Evolutionary conservation across 768 basidiomycete species (phyloP), one percentile per base, ranked within the genome.

Genomic region (Suillus tomentosus): DNA sequence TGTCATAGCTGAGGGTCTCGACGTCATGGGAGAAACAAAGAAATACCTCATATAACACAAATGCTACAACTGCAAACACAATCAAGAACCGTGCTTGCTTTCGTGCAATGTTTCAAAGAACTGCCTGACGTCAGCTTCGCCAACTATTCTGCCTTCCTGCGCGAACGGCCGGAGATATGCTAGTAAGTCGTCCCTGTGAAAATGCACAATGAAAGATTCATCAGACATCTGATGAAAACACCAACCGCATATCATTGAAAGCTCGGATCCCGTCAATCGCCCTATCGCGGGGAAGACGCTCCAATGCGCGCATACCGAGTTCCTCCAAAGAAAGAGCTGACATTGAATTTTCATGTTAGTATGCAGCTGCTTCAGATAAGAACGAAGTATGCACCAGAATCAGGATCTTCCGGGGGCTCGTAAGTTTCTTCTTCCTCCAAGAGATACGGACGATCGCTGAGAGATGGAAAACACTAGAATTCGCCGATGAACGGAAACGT

Each of bases 341-440:
- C 14, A 62, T 24, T 6, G 39, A 31, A 50, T 67, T 13, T 45
- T 64, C 0, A 8, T 15, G 42, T 39, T 10, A 43, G 47, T 45
- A 39, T 15, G 36, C 13, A 4, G 5, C 19, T 55, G 50, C 5
- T 5, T 47, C 24, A 5, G 9, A 43, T 9, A 48, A 13, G 2
- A 57, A 42, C 65, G n/a, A 64, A 19, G 47, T 13, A 62, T 74
- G 47, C 60, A 87, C 92, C 87, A 65, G 87, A 92, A 72, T 95
- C 93, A 11, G 93, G 92, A 74, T 94, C 93, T 70, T 91, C 87
- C 4, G 92, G 93, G 1, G 90, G 91, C 71, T 92, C 90, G 65
- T 92, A 94, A 0, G 88, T 92, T 48, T 92, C 91, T 66, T 94
- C 93, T 73, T 91, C 90, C 66, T 90, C 82, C 13, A 92, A 74